Conservation (phyloP, 202 grass and related monocot genomes). For the Panicum hallii region DNA sequence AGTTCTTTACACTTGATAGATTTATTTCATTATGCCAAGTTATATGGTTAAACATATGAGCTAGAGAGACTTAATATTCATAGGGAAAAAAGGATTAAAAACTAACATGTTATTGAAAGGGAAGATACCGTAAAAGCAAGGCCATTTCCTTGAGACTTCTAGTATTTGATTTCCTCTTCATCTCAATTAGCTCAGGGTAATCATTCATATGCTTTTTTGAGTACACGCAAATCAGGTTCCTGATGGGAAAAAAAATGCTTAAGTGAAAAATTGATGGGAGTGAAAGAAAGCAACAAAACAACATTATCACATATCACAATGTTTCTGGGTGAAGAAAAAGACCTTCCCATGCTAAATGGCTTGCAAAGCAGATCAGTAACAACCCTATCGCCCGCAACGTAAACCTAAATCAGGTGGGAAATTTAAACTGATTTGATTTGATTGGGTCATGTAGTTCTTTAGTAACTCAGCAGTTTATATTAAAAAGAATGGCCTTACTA, state of each 20-base stretch:
- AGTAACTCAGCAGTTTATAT: conserved; percentile 47
- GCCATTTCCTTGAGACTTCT: conserved; percentile 99
- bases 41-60: conserved; percentile 26
- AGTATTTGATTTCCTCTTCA: conserved; percentile 94
- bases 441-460: conserved; percentile 40
- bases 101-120: conserved; percentile 51
- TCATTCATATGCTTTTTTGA: conserved; percentile 99
- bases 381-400: conserved; percentile 95
- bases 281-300: conserved; percentile 21
- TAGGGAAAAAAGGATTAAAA: conserved; percentile 42
- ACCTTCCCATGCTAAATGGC: conserved; percentile 99
- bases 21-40: conserved; percentile 11
- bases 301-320: conserved; percentile 22
- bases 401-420: conserved; percentile 62
- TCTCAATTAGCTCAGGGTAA: conserved; percentile 86
- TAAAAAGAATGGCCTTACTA: conserved; percentile 59
- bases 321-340: conserved; percentile 40
- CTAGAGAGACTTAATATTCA: conserved; percentile 9
- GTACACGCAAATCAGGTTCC: conserved; percentile 94
- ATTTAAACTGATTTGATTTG: conserved; percentile 28
- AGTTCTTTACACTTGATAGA: conserved; percentile 10
- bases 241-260: conserved; percentile 57
- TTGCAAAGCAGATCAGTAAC: conserved; percentile 93
- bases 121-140: conserved; percentile 85
- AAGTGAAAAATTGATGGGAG: conserved; percentile 31